phyloP scores from a whole-genome alignment of 768 basidiomycete species.

The Agrocybe pediades region DNA sequence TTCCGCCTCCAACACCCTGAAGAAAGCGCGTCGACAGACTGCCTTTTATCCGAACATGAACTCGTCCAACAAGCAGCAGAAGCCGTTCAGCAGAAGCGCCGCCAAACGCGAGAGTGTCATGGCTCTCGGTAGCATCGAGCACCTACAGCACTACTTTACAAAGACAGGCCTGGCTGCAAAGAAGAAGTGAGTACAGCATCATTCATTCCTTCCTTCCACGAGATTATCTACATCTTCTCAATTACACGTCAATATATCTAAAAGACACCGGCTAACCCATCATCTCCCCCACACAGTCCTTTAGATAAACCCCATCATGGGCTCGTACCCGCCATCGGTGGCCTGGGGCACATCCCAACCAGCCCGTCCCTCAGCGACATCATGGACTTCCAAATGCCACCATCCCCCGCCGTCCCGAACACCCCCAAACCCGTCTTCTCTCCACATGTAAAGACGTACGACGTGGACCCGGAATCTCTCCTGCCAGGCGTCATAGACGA shows the following conservation, averaged over 20 bases:
- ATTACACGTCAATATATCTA: background rate
- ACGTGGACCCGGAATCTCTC: constrained; percentile 77
- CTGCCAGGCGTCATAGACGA: constrained; percentile 80
- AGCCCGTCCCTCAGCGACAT: constrained; percentile 43
- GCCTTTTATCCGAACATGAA: constrained; percentile 80
- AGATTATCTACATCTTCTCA: constrained; percentile 3
- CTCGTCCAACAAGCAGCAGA: constrained; percentile 69
- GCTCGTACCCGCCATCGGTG: constrained; percentile 78
- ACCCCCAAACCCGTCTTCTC: constrained; percentile 43
- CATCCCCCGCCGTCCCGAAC: constrained; percentile 62
- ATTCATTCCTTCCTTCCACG: no score
- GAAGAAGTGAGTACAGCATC: constrained; percentile 66
- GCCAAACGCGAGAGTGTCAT: constrained; percentile 94
- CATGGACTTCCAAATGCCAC: constrained; percentile 65
- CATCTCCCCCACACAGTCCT: constrained; percentile 26
- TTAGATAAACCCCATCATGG: constrained; percentile 57
- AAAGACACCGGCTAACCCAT: constrained; percentile 7
- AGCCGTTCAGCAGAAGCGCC: constrained; percentile 88
- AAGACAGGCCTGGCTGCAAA: constrained; percentile 80
- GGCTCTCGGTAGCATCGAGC: constrained; percentile 94
- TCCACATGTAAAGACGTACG: constrained; percentile 62
- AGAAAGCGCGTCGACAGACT: constrained; percentile 65
- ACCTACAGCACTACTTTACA: constrained; percentile 93
- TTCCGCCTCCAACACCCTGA: constrained; percentile 22
- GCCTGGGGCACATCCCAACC: constrained; percentile 45